Evolutionary conservation across 2,329 filamentous ascomycete species (phyloP).

Genomic region (Fusarium oxysporum): DNA sequence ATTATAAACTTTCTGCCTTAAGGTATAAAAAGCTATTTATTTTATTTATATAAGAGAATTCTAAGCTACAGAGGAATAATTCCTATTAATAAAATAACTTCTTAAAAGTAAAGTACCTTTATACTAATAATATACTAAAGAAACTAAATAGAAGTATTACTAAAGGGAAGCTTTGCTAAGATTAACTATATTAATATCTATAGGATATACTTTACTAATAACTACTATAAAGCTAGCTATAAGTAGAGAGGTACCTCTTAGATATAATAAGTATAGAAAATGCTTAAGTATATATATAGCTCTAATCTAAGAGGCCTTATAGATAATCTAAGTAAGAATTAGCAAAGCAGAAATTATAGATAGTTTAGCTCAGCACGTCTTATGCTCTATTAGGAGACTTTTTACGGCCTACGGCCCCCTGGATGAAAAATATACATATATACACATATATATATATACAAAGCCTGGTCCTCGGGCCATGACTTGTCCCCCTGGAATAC

Average conservation of each 20-base stretch:
- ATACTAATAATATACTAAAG: too few species aligned
- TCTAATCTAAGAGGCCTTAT: neutral
- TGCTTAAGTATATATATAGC: neutral
- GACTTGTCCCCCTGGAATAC: too few species aligned
- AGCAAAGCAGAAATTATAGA: neutral
- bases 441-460: too few species aligned
- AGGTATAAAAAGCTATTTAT: neutral
- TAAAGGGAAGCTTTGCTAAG: neutral
- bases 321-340: neutral
- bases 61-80: neutral
- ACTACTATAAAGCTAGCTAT: neutral
- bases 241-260: neutral
- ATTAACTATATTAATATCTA: neutral
- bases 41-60: conserved; percentile 4
- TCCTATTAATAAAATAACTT: too few species aligned
- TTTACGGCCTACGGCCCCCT: neutral
- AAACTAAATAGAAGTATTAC: too few species aligned
- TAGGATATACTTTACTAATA: neutral
- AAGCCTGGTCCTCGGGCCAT: too few species aligned
- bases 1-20: neutral
- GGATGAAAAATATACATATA: too few species aligned
- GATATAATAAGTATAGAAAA: neutral
- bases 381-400: neutral
- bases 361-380: neutral
- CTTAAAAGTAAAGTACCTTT: too few species aligned